Evolutionary conservation across 306 rosid genomes (phyloP), one percentile per base, ranked within the genome.

Genomic region (Trifolium dubium): DNA sequence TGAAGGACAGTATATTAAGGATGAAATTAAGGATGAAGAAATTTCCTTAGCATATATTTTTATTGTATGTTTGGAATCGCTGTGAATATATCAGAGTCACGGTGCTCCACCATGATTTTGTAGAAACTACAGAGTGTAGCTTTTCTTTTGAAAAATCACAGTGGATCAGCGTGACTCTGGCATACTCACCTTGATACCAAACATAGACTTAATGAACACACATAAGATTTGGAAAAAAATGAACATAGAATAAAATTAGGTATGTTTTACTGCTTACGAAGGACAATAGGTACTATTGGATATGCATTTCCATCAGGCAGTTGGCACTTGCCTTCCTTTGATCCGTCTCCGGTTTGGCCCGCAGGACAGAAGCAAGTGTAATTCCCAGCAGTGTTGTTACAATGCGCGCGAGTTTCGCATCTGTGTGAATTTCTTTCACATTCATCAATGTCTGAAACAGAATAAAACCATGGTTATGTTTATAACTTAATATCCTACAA

Each of bases 381-480:
- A 39, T 2, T 12, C 11, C 79, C 79, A 10, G 1, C 0, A 2
- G 15, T 75, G 72, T 75, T 75, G 1, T 0, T 13, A 28, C 79
- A 75, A 51, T 51, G 23, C 18, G 1, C 3, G 0, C 29, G 1
- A 13, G 32, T 37, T 50, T 8, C 2, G 65, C 79, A 64, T 5
- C 10, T 37, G 10, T 64, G 64, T 0, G 3, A 14, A 23, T 0
- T 0, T 3, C 1, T 53, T 6, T 3, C 7, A 28, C 79, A 75
- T 64, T 75, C 79, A 19, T 75, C 9, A 5, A 75, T 64, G 44
- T 64, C 72, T 75, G 56, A 50, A 75, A 56, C 4, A 54, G 14
- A 9, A 23, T 54, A 15, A 50, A 50, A 50, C 28, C 56, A 15
- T 50, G 56, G 10, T 10, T 23, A 23, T 23, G 23, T 23, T 23